Percentiles rank a stretch among this genome's conserved stretches.
phyloP scores from a whole-genome alignment of 345 rosid species.

The Psidium guajava region DNA sequence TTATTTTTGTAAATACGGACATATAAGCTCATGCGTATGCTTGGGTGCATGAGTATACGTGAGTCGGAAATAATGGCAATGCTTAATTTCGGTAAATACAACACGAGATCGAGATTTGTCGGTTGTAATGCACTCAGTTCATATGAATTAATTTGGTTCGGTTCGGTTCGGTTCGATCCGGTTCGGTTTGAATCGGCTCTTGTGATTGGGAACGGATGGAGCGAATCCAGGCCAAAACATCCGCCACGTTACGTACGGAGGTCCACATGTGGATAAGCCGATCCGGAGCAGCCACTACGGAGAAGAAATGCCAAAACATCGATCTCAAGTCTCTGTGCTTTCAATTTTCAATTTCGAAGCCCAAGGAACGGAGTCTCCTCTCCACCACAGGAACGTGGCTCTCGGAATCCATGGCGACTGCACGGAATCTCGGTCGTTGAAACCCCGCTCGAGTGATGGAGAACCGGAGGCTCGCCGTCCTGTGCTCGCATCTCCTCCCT shows the following conservation, averaged over 20 bases:
- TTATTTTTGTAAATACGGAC: background rate
- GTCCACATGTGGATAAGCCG: slow-evolving; percentile 6
- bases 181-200: background rate
- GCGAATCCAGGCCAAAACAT: background rate
- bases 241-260: background rate
- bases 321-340: background rate
- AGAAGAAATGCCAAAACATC: background rate
- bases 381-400: background rate
- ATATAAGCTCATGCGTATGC: background rate
- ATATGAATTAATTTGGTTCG: too few relatives aligned
- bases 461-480: slow-evolving; percentile 66
- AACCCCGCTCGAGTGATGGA: slow-evolving; percentile 1
- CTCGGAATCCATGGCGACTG: background rate
- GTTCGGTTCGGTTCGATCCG: too few relatives aligned
- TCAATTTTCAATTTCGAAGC: background rate
- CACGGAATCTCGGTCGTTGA: background rate
- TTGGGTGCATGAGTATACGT: background rate
- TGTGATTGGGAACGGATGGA: background rate
- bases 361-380: background rate
- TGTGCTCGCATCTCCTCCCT: slow-evolving; percentile 53
- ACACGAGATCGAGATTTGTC: background rate
- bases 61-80: background rate
- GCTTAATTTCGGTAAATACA: background rate
- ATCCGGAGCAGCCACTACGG: background rate
- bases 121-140: too few relatives aligned